Percentiles rank a stretch among this genome's conserved stretches.
phyloP scores from a whole-genome alignment of 2,329 filamentous ascomycete genomes.

The Cercospora sp. region DNA sequence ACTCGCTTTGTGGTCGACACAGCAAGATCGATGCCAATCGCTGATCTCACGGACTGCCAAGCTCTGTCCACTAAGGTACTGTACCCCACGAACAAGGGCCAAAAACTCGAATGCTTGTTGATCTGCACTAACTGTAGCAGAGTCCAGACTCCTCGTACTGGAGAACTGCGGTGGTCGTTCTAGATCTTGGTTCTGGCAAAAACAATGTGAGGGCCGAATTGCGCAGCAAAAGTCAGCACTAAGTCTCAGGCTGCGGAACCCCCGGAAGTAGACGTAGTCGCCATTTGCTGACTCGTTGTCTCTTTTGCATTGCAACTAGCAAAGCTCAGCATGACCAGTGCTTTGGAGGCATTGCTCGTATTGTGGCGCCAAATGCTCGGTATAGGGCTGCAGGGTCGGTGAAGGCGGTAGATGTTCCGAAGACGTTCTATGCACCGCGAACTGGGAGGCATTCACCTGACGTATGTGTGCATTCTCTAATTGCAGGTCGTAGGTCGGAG shows the following conservation, averaged over 20 bases:
- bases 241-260: neutral
- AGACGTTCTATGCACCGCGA: neutral
- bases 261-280: neutral
- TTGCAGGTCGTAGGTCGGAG: neutral
- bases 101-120: neutral
- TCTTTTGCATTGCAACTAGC: neutral
- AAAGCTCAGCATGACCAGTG: neutral
- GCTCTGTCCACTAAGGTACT: neutral
- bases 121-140: neutral
- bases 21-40: neutral
- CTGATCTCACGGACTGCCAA: neutral
- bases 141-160: neutral
- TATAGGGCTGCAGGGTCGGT: neutral
- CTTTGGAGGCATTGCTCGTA: neutral
- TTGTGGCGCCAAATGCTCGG: neutral
- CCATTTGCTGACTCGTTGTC: neutral
- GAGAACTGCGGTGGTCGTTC: neutral
- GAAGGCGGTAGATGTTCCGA: neutral
- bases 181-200: neutral
- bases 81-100: neutral
- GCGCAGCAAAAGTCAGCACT: neutral
- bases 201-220: neutral
- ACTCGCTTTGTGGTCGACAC: neutral
- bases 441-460: neutral
- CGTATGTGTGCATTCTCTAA: neutral